Evolutionary conservation across 1,139 yeast genomes (phyloP), one percentile per base, ranked within the genome.

Genomic region (Debaryomyces sp.): DNA sequence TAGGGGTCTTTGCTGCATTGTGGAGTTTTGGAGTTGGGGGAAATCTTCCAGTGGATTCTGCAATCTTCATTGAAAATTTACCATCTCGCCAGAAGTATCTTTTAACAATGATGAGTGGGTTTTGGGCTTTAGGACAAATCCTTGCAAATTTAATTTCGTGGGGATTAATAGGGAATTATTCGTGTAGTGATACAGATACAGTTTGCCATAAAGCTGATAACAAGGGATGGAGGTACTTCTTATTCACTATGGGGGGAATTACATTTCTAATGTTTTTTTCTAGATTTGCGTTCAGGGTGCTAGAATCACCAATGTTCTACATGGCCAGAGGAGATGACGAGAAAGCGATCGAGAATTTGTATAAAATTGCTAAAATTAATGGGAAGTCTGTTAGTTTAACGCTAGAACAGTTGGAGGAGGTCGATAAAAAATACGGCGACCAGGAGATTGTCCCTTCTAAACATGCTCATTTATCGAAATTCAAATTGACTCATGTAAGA

Each of bases 11-110:
- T 55, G 68, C 59, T 26, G 64, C 77, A 0, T 62, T 74, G 17
- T 74, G 78, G 78, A 68, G 75, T 51, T 68, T 73, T 56, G 79
- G 80, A 0, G 79, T 74, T 5, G 79, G 79, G 2, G 80, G 80
- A 1, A 73, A 73, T 49, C 61, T 73, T 38, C 78, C 78, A 0
- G 77, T 75, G 4, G 79, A 74, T 51, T 69, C 75, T 24, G 77
- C 79, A 3, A 65, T 74, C n/a, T 73, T 74, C 52, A 55, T 74
- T 43, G 80, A 75, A 51, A 73, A 77, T 3, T 59, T 75, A 18
- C 79, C 79, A 1, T 58, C 66, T 4, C 59, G 58, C 12, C 63
- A 74, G 42, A 71, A 70, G 48, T 74, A 76, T 75, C 55, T 74
- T 6, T 66, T 74, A 51, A 73, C 78, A 0, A 73, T 71, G 24